These are phyloP conservation scores for Lactarius sanguifluus DNA, from an alignment of 768 basidiomycete species.

Conservation along the genomic window DNA sequence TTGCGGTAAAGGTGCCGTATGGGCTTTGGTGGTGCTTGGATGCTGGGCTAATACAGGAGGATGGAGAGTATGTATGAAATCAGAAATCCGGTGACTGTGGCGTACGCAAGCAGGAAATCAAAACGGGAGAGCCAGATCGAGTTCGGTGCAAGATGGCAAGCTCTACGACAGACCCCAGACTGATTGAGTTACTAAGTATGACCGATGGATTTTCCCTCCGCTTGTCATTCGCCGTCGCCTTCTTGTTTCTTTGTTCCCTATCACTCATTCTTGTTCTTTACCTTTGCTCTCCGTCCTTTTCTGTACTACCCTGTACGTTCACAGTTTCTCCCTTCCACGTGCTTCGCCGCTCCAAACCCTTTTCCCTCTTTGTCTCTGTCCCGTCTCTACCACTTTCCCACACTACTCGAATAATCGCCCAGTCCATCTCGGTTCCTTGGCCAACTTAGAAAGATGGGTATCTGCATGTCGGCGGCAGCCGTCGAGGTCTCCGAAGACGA, in stretches of 20 bases:
- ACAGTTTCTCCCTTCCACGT: neutral
- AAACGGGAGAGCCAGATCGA: neutral
- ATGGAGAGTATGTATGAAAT: neutral
- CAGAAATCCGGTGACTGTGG: too few relatives aligned
- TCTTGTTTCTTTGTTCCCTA: constrained; percentile 12
- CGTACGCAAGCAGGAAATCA: neutral
- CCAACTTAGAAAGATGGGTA: constrained; percentile 23
- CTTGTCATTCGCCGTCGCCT: constrained; percentile 1
- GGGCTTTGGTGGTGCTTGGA: neutral
- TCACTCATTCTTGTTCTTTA: constrained; percentile 5
- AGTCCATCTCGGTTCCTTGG: constrained; percentile 3
- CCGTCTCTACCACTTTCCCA: constrained; percentile 7
- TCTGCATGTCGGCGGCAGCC: constrained; percentile 54
- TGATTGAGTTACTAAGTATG: neutral
- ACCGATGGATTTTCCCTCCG: constrained; percentile 1
- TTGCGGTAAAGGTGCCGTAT: constrained; percentile 1
- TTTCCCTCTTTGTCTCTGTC: constrained; percentile 4
- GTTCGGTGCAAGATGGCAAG: neutral
- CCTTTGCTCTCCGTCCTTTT: neutral
- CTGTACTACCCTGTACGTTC: constrained; percentile 8
- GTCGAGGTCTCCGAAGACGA: constrained; percentile 70
- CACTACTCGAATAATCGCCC: constrained; percentile 1
- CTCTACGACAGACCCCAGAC: neutral
- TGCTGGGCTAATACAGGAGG: neutral
- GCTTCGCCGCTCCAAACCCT: neutral